Conservation (phyloP, 192 early-diverging fungal species). For the Lobosporangium transversale region DNA sequence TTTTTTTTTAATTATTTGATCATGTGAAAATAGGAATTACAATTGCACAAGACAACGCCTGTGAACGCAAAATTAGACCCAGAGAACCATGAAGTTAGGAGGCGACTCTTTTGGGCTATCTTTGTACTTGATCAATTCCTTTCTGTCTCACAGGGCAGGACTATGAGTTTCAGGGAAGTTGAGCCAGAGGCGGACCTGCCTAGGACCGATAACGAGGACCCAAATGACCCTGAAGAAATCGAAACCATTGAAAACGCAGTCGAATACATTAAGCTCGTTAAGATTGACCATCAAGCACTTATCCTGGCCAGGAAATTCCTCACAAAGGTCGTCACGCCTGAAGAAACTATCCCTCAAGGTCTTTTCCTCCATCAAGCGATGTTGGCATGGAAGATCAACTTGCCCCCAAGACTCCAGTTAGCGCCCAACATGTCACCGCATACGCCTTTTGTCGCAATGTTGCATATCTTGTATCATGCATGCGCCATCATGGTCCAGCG, state of each 20-base stretch:
- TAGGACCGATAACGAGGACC: constrained; percentile 38
- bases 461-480: constrained; percentile 67
- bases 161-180: constrained; percentile 50
- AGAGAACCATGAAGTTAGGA: constrained; percentile 44
- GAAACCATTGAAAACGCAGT: constrained; percentile 41
- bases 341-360: constrained; percentile 53
- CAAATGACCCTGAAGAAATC: constrained; percentile 42
- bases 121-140: constrained; percentile 53
- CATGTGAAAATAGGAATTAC: constrained; percentile 35
- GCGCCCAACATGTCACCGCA: constrained; percentile 33
- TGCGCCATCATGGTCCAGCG: constrained; percentile 62
- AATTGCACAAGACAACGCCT: constrained; percentile 51
- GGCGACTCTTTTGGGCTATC: constrained; percentile 46
- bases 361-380: constrained; percentile 50
- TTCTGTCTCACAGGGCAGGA: constrained; percentile 39
- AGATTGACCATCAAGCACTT: constrained; percentile 48
- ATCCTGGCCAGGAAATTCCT: constrained; percentile 49
- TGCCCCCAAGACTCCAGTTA: constrained; percentile 48
- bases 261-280: constrained; percentile 52
- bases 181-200: constrained; percentile 49
- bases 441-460: constrained; percentile 59
- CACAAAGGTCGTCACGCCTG: constrained; percentile 49
- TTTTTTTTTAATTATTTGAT: too few relatives aligned
- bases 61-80: constrained; percentile 51
- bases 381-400: constrained; percentile 50